Evolutionary conservation across 1,139 yeast genomes (phyloP).

Genomic region (Torulaspora pretoriensis): DNA sequence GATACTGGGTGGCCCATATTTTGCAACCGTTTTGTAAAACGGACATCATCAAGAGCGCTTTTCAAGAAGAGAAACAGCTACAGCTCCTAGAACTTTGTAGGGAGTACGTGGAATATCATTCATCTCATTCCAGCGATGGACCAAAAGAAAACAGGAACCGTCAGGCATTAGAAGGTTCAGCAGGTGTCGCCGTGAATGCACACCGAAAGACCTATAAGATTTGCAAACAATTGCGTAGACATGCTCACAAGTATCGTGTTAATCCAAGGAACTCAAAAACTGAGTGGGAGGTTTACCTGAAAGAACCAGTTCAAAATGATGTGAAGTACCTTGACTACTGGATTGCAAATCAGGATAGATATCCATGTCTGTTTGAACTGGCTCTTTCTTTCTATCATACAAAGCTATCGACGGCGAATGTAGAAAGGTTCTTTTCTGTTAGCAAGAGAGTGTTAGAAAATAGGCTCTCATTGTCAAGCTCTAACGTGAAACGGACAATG

Average conservation of each 20-base stretch:
- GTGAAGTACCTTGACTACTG: conserved; percentile 13
- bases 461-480: conserved; percentile 13
- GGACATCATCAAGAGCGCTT: conserved; percentile 8
- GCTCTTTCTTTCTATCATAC: conserved; percentile 15
- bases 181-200: not conserved
- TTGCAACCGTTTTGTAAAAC: conserved; percentile 17
- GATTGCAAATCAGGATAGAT: conserved; percentile 14
- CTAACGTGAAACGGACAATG: conserved; percentile 15
- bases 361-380: conserved; percentile 10
- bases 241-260: conserved; percentile 1
- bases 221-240: conserved; percentile 2
- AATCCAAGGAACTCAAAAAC: conserved; percentile 2
- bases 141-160: not conserved
- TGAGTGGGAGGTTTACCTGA: conserved; percentile 18
- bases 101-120: not conserved
- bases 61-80: conserved; percentile 7
- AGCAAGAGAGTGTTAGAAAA: conserved; percentile 13
- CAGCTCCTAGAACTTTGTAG: conserved; percentile 4
- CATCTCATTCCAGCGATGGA: not conserved
- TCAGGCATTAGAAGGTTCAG: not conserved
- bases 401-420: conserved; percentile 14
- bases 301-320: conserved; percentile 11
- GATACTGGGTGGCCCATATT: conserved; percentile 18
- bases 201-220: not conserved
- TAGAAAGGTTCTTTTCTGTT: conserved; percentile 14